A percentile compares a stretch with the other conserved stretches of the same genome.
Conservation (phyloP, 1,284 basidiomycete species). For the Pseudozyma flocculosa region DNA sequence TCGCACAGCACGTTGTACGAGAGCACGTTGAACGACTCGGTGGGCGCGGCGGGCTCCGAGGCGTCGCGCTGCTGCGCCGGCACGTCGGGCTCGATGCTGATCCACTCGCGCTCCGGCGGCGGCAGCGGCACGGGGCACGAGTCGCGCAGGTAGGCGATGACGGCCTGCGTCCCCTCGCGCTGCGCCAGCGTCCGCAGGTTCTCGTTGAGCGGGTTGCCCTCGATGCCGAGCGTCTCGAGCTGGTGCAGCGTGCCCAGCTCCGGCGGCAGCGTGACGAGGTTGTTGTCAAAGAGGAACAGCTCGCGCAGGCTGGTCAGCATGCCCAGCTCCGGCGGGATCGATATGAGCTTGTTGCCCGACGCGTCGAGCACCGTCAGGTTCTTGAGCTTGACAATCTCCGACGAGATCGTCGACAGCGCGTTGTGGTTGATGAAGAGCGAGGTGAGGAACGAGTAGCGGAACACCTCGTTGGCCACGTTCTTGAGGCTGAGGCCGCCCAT, state of each 20-base stretch:
- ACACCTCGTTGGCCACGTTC: conserved; percentile 78
- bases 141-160: conserved; percentile 86
- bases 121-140: conserved; percentile 76
- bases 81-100: conserved; percentile 70
- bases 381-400: conserved; percentile 78
- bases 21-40: conserved; percentile 73
- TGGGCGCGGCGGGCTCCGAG: conserved; percentile 53
- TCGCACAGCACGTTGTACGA: conserved; percentile 96
- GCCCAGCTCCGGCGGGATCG: conserved; percentile 84
- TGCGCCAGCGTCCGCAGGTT: conserved; percentile 77
- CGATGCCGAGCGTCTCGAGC: conserved; percentile 87
- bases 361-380: conserved; percentile 89
- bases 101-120: conserved; percentile 83
- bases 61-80: conserved; percentile 61
- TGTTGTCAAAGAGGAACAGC: conserved; percentile 93
- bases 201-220: conserved; percentile 89
- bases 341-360: conserved; percentile 80
- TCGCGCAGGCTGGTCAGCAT: conserved; percentile 88
- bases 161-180: conserved; percentile 84
- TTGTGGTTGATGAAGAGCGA: conserved; percentile 98
- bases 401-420: conserved; percentile 74
- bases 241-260: conserved; percentile 91
- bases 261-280: conserved; percentile 76
- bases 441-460: conserved; percentile 89
- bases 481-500: conserved; percentile 94